These are phyloP conservation scores for Collybia sp. DNA, from an alignment of 768 basidiomycete species.

Conservation along the genomic window DNA sequence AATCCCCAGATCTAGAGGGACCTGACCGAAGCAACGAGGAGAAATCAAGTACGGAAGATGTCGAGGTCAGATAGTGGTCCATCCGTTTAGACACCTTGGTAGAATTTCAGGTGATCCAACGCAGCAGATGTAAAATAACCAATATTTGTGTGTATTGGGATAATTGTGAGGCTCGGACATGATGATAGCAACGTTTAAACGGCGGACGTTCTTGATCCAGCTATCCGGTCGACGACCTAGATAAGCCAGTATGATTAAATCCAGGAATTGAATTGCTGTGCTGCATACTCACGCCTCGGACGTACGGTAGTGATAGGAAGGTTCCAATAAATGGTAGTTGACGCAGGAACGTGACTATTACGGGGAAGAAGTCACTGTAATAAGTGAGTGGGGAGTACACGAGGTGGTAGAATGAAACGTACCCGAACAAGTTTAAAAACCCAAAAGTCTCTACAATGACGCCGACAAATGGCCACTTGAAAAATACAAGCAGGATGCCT, in stretches of 20 bases:
- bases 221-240: constrained; percentile 75
- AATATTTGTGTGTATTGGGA: constrained; percentile 1
- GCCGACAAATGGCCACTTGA: constrained; percentile 94
- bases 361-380: constrained; percentile 95
- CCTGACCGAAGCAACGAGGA: too few relatives aligned
- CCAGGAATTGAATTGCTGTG: neutral
- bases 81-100: too few relatives aligned
- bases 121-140: neutral
- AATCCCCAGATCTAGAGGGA: too few relatives aligned
- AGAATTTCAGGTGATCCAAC: neutral
- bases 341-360: constrained; percentile 92
- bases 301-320: constrained; percentile 80
- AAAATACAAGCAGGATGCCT: constrained; percentile 88
- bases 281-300: constrained; percentile 63
- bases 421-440: constrained; percentile 98
- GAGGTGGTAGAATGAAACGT: constrained; percentile 12
- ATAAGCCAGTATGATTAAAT: constrained; percentile 1
- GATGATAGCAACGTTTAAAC: constrained; percentile 17
- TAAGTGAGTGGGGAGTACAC: constrained; percentile 1
- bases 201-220: constrained; percentile 72
- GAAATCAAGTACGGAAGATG: constrained; percentile 2
- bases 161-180: constrained; percentile 8
- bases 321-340: constrained; percentile 92
- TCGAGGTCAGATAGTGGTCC: too few relatives aligned
- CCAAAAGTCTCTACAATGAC: constrained; percentile 94